Conservation (phyloP, 1,284 basidiomycete genomes). For the Laetiporus sulphureus region DNA sequence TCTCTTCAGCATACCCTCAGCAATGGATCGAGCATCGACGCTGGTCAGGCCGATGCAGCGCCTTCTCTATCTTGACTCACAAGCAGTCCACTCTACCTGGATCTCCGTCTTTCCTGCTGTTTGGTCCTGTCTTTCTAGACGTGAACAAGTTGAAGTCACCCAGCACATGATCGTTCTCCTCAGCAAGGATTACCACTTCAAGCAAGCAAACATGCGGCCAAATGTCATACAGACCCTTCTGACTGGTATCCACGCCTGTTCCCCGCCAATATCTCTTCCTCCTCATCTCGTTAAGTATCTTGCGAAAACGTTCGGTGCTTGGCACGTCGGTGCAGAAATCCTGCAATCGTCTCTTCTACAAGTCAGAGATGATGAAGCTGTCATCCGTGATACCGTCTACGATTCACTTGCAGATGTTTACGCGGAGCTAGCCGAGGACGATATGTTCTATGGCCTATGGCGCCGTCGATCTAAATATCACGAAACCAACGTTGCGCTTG, state of each 20-base stretch:
- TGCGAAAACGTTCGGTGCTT: conserved; percentile 93
- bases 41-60: conserved; percentile 78
- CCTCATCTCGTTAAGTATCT: conserved; percentile 96
- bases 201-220: conserved; percentile 86
- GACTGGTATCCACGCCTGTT: conserved; percentile 78
- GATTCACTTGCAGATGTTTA: conserved; percentile 95
- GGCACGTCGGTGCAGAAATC: conserved; percentile 90
- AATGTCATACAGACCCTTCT: conserved; percentile 94
- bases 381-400: conserved; percentile 78
- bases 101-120: conserved; percentile 85
- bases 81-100: conserved; percentile 83
- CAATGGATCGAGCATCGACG: conserved; percentile 46
- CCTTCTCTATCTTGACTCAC: conserved; percentile 76
- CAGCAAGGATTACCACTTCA: conserved; percentile 90
- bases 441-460: conserved; percentile 97
- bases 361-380: conserved; percentile 76
- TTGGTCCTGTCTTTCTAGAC: conserved; percentile 82
- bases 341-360: conserved; percentile 75
- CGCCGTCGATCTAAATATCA: conserved; percentile 81
- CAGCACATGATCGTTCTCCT: conserved; percentile 88
- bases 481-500: conserved; percentile 90
- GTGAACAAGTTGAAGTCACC: conserved; percentile 87
- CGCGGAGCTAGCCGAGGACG: conserved; percentile 93
- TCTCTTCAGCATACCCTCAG: conserved; percentile 27
- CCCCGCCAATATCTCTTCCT: conserved; percentile 83